A percentile compares a stretch with the other conserved stretches of the same genome.
phyloP scores from a whole-genome alignment of 1,284 basidiomycete genomes.

The Anthracocystis walkeri region DNA sequence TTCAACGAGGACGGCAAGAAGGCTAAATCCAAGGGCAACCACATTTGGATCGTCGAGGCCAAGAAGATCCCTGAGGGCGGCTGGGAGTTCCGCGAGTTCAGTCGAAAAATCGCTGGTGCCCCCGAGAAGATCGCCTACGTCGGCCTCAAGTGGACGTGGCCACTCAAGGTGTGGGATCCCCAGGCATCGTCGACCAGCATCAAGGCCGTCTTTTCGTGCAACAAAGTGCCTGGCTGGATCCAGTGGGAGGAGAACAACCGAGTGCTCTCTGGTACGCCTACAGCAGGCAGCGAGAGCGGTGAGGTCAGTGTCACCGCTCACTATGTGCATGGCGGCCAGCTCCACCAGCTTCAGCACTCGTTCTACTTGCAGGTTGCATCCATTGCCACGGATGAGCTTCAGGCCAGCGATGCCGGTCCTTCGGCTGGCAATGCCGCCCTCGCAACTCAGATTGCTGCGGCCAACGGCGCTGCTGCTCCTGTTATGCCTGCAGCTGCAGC shows the following conservation, averaged over 20 bases:
- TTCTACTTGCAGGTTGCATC: conserved; percentile 61
- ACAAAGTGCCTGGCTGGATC: conserved; percentile 85
- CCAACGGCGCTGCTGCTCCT: conserved; percentile 6
- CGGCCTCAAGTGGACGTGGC: conserved; percentile 87
- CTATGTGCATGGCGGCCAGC: conserved; percentile 60
- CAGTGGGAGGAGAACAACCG: conserved; percentile 79
- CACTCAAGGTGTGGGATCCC: conserved; percentile 95
- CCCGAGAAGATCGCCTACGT: conserved; percentile 75
- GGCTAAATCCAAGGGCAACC: conserved; percentile 98
- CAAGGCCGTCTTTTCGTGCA: conserved; percentile 83
- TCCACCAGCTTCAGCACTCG: conserved; percentile 63
- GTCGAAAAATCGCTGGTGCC: conserved; percentile 71
- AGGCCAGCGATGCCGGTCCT: conserved; percentile 31
- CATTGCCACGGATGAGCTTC: conserved; percentile 36
- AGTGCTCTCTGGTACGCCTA: conserved; percentile 59
- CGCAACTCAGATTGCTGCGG: conserved; percentile 14
- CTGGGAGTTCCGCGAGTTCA: conserved; percentile 93
- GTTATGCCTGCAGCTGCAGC: conserved; percentile 11
- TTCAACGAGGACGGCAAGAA: conserved; percentile 99
- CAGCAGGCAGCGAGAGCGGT: conserved; percentile 50
- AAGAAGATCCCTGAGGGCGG: conserved; percentile 79
- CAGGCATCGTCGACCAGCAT: conserved; percentile 74
- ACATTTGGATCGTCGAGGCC: conserved; percentile 98
- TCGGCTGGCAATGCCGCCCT: conserved; percentile 26
- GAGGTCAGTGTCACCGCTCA: conserved; percentile 61